These are phyloP conservation scores for Magnusiomyces suaveolens DNA, from an alignment of 1,139 yeast species.

Conservation along the genomic window DNA sequence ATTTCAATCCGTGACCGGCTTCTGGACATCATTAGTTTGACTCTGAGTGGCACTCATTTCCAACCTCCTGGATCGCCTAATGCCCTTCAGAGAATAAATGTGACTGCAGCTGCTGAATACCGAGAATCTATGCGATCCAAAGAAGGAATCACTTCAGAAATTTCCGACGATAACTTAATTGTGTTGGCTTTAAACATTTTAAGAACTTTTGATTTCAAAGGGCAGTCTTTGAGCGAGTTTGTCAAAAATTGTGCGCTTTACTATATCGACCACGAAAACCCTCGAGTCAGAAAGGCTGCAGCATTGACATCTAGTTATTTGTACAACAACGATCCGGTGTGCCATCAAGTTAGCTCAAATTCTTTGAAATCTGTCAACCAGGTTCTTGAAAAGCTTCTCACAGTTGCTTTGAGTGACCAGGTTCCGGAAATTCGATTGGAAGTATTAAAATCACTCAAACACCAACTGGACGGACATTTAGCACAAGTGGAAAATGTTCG, in stretches of 20 bases:
- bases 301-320: conserved; percentile 75
- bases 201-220: conserved; percentile 63
- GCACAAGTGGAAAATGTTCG: conserved; percentile 90
- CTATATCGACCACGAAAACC: conserved; percentile 70
- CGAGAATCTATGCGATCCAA: conserved; percentile 63
- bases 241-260: conserved; percentile 73
- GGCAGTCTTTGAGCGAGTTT: conserved; percentile 72
- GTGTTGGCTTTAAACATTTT: conserved; percentile 66
- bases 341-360: conserved; percentile 74
- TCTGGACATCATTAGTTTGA: conserved; percentile 61
- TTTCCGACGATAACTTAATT: conserved; percentile 43
- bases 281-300: conserved; percentile 75
- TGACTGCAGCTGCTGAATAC: conserved; percentile 62
- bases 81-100: conserved; percentile 44
- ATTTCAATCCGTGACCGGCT: conserved; percentile 62
- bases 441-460: conserved; percentile 63
- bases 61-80: conserved; percentile 82
- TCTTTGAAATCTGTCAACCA: conserved; percentile 79
- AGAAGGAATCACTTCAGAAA: conserved; percentile 39
- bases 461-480: conserved; percentile 77
- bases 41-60: conserved; percentile 74
- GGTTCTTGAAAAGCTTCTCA: conserved; percentile 67
- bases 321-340: conserved; percentile 73
- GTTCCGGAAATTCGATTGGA: conserved; percentile 73
- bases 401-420: conserved; percentile 87